Conservation (phyloP, 2,329 filamentous ascomycete species). For the Colletotrichum sp. region DNA sequence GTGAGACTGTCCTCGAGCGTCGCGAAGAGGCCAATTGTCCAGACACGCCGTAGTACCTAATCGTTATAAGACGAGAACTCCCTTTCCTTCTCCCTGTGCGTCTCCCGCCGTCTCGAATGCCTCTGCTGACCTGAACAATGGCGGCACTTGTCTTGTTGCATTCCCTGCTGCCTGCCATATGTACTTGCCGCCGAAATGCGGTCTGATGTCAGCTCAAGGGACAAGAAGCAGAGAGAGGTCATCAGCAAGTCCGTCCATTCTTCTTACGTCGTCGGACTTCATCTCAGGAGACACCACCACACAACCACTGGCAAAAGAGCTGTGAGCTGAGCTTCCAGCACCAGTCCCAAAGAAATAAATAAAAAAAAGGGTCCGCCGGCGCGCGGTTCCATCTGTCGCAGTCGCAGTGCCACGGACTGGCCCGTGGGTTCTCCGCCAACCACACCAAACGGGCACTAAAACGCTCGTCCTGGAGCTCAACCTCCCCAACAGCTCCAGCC, state of each 20-base stretch:
- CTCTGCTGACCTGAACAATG: neutral
- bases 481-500: conserved; percentile 21
- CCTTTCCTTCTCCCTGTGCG: conserved; percentile 12
- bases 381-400: neutral
- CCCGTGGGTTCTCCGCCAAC: conserved; percentile 16
- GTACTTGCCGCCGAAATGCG: neutral
- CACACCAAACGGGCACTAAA: conserved; percentile 8
- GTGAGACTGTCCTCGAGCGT: neutral
- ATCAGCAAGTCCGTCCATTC: neutral
- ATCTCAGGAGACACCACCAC: neutral
- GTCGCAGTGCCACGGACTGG: conserved; percentile 16
- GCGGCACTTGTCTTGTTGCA: neutral
- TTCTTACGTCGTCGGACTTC: neutral
- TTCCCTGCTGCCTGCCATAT: neutral
- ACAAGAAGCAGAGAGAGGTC: neutral
- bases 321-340: neutral
- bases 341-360: neutral
- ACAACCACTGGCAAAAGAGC: neutral
- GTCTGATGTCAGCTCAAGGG: neutral
- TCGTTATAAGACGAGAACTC: conserved; percentile 4
- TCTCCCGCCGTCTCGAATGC: neutral
- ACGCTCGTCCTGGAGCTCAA: conserved; percentile 17
- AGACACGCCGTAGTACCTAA: neutral
- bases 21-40: neutral
- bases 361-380: conserved; percentile 11